Evolutionary conservation across 257 asterid genomes (phyloP).

Genomic region (Solanum chiquidenum): DNA sequence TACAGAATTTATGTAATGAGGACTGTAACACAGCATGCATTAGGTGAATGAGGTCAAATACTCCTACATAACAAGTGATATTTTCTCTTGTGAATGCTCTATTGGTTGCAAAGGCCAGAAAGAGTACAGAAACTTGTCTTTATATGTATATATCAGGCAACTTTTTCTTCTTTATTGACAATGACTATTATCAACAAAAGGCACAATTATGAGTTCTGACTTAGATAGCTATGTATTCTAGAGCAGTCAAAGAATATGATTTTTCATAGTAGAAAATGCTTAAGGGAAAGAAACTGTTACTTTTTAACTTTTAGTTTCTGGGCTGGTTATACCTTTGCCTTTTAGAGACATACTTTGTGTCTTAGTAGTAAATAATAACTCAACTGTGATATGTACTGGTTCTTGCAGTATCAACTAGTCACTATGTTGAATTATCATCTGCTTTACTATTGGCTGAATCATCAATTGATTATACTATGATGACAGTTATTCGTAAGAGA

Average conservation of each 20-base stretch:
- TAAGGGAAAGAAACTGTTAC: neutral
- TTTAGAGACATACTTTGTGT: neutral
- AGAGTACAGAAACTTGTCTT: neutral
- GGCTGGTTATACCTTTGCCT: neutral
- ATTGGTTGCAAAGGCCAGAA: neutral
- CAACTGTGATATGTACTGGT: neutral
- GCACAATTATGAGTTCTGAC: neutral
- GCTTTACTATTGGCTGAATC: neutral
- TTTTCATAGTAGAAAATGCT: neutral
- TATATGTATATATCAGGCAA: neutral
- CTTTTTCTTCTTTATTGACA: neutral
- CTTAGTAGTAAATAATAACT: neutral
- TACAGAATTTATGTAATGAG: neutral
- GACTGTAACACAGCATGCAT: neutral
- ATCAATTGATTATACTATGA: neutral
- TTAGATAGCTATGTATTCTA: neutral
- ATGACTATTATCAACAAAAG: neutral
- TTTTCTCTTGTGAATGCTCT: neutral
- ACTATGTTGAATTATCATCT: neutral
- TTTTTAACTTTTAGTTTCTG: neutral
- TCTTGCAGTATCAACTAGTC: neutral
- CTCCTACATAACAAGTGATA: neutral
- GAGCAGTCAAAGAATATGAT: neutral
- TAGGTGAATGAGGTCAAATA: neutral
- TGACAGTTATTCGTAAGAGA: conserved; percentile 60